Evolutionary conservation across 179 eudicot species (phyloP), one percentile per base, ranked within the genome.

Genomic region (Amaranthus tricolor): DNA sequence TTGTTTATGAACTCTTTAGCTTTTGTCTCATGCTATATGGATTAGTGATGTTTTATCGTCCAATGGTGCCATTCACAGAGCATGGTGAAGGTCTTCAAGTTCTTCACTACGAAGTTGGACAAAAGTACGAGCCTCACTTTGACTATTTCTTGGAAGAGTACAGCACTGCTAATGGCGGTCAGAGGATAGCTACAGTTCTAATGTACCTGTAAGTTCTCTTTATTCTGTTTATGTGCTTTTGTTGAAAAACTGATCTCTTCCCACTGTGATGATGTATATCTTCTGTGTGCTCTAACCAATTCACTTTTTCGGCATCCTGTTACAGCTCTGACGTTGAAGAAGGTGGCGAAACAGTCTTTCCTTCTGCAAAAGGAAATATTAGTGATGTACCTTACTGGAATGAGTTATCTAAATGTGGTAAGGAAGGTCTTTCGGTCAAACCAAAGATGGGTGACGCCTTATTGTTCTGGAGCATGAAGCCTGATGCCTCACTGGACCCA

Each of bases 261-360:
- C 24, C 7, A 11, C 14, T 6, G 5, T 56, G 48, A 12, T 55
- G 24, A 52, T 51, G 43, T 67, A 24, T 24, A 24, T 13, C 76
- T 54, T 64, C 62, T 71, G 17, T 51, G 10, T 16, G 16, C 9
- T 54, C 63, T 71, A 58, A 48, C 64, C 55, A 75, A 55, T 57
- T 31, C 40, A 55, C 50, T 50, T 19, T 6, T 54, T 14, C 16
- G 56, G 52, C 71, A 12, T 67, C 64, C 49, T 57, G 54, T 68
- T 76, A 70, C 87, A 92, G 97, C 65, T 88, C 98, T 77, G 98
- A 92, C 78, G 97, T 90, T 78, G 98, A 94, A 84, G 89, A 89
- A 86, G 98, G 98, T 58, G 98, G 98, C 67, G 98, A 94, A 78
- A 94, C 98, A 0, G 96, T 94, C 45, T 94, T 94, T 80, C 98